Base-by-base conservation (phyloP, 2,329 filamentous ascomycete species). In the Ophiostoma sp. region DNA sequence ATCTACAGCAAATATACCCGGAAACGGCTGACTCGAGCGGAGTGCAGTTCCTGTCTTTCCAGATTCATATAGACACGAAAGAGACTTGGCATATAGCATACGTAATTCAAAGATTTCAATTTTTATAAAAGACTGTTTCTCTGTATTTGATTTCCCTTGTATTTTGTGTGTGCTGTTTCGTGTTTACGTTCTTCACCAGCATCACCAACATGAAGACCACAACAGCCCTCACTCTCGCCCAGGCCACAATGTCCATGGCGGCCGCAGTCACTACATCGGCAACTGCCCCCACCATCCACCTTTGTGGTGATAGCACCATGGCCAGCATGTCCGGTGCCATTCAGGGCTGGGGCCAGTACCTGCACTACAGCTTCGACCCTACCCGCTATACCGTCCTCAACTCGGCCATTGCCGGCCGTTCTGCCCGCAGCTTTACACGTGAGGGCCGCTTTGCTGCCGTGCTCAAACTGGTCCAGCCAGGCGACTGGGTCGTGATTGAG, bases 401-500 rank as follows among this genome's bases (percentile, higher is more conserved):
- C 83, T 83, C 87, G 71, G 91, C 91, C 42, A 86, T 91, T 22
- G 90, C 85, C 9, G 91, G 91, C 25, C 88, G 90, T 69, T 90
- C 87, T 33, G 90, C 91, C 1, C 86, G 91, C 64, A 91, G 89
- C 28, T 93, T 86, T 81, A 90, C 87, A 0, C 86, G 88, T 66
- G 91, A 93, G 81, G 88, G 87, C 9, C 88, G 88, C 17, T 93
- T 93, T 82, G 79, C 83, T 39, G 83, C 84, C 4, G 85, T 92
- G 72, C 84, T 86, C 73, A 79, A 81, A 50, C 76, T 83, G 1
- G 81, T 91, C 17, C 75, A 85, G 76, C 72, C 83, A 3, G 88
- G 87, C 74, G 90, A 92, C 81, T 89, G 88, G 77, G 89, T 92
- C 11, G 83, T 92, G 72, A 91, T 92, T 74, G 89, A 91, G 77